These are phyloP conservation scores for Gossypium gossypioides DNA, from an alignment of 441 rosid genomes.

Conservation along the genomic window DNA sequence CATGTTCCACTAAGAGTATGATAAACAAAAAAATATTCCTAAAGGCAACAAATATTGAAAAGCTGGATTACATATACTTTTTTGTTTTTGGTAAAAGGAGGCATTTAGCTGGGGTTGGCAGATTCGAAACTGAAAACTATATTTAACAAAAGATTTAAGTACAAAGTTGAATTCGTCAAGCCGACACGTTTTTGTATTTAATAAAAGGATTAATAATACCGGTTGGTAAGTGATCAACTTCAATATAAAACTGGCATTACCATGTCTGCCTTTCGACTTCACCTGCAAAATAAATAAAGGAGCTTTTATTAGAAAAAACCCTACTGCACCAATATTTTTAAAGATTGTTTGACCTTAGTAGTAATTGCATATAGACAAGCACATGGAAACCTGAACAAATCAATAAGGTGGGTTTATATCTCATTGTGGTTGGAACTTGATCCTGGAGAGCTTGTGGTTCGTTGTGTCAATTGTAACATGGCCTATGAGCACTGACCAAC, in stretches of 20 bases:
- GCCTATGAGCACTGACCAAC: slow-evolving; percentile 49
- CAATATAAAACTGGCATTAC: neutral
- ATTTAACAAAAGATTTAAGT: neutral
- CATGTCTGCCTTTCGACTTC: neutral
- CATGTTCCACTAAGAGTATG: no score
- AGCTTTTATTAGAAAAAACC: neutral
- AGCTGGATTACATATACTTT: no score
- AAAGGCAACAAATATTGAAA: no score
- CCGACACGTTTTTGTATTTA: neutral
- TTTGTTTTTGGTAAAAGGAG: no score
- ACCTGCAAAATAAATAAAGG: neutral
- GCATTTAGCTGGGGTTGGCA: no score
- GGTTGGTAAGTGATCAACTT: neutral
- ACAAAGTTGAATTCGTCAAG: neutral
- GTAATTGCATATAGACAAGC: neutral
- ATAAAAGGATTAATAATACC: neutral
- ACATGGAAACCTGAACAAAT: neutral
- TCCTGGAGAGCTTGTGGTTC: slow-evolving; percentile 39
- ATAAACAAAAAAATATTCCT: no score
- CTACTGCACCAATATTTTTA: neutral
- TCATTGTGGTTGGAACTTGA: slow-evolving; percentile 52
- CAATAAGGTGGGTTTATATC: slow-evolving; percentile 41
- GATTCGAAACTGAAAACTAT: no score
- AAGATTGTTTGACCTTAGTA: neutral
- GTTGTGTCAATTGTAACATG: slow-evolving; percentile 43